A percentile compares a stretch with the other conserved stretches of the same genome.
Conservation (phyloP, 164 flowering plant species). For the Stephania japonica region DNA sequence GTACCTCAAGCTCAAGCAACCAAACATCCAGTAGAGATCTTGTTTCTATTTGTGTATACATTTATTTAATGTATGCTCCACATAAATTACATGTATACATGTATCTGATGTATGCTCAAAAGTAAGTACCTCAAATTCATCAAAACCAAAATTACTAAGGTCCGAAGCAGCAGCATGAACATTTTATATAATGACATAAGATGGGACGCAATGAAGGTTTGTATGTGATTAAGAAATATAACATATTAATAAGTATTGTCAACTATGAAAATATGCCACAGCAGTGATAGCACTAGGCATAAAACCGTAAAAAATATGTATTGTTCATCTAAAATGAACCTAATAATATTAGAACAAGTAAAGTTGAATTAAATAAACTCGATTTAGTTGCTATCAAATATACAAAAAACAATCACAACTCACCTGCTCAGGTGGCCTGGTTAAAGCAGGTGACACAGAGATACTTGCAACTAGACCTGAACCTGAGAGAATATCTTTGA, state of each 20-base stretch:
- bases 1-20: no score
- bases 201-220: no score
- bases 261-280: background rate
- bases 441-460: constrained; percentile 88
- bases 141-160: no score
- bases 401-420: background rate
- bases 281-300: background rate
- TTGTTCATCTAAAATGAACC: background rate
- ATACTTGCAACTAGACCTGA: constrained; percentile 65
- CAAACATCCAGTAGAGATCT: no score
- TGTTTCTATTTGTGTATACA: no score
- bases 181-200: no score
- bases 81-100: no score
- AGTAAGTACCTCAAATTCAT: no score
- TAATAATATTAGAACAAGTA: background rate
- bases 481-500: constrained; percentile 84
- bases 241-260: background rate
- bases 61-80: no score
- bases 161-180: no score
- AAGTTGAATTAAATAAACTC: background rate
- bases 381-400: background rate
- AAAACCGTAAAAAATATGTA: background rate
- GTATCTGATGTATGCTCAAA: no score
- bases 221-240: no score
- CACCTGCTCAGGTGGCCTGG: constrained; percentile 97